Evolutionary conservation across 2,329 filamentous ascomycete genomes (phyloP).

Genomic region (Lachnellula arida): DNA sequence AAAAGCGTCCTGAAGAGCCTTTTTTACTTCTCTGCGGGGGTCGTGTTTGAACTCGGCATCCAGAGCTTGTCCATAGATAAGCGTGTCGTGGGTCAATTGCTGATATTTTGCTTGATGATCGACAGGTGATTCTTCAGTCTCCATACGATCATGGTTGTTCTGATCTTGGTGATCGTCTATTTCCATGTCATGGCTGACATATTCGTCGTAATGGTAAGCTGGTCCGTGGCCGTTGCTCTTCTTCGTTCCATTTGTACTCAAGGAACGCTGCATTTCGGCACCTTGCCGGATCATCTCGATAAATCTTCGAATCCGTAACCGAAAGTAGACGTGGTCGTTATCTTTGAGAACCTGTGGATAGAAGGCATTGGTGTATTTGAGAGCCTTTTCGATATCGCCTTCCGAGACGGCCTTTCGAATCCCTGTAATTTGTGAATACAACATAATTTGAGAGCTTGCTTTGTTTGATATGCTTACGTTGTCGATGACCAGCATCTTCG

Average conservation of each 20-base stretch:
- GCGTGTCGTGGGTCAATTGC: constrained; percentile 60
- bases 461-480: constrained; percentile 56
- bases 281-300: constrained; percentile 86
- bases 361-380: constrained; percentile 73
- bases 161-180: constrained; percentile 48
- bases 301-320: constrained; percentile 83
- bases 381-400: constrained; percentile 84
- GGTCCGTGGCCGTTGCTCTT: constrained; percentile 36
- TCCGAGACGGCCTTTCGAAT: constrained; percentile 85
- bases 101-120: constrained; percentile 25
- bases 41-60: constrained; percentile 73
- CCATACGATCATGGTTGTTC: constrained; percentile 46
- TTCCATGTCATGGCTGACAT: constrained; percentile 42
- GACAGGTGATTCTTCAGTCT: constrained; percentile 39
- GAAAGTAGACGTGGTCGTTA: constrained; percentile 83
- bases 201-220: constrained; percentile 35
- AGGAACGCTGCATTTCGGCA: constrained; percentile 53
- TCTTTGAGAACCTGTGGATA: constrained; percentile 77
- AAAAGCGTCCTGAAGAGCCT: constrained; percentile 78
- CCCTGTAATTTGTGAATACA: constrained; percentile 43
- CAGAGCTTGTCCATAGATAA: constrained; percentile 76
- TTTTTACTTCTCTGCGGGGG: constrained; percentile 62
- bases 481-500: constrained; percentile 78
- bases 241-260: constrained; percentile 26
- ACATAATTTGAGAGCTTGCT: background rate